phyloP scores from a whole-genome alignment of 768 basidiomycete species.

The Lentinula aciculospora region DNA sequence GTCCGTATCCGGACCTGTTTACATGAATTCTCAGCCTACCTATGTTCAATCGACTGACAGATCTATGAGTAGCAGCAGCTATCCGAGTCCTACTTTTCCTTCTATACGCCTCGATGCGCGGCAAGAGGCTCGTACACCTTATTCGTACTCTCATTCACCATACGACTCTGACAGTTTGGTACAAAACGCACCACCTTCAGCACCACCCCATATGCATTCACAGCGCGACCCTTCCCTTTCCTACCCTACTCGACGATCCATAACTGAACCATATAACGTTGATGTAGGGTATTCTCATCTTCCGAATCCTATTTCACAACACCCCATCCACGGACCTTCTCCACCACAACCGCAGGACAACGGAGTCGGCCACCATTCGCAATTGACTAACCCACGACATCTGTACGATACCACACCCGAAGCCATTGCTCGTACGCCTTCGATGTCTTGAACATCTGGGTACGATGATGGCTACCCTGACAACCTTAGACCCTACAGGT shows the following conservation, averaged over 20 bases:
- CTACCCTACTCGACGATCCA: conserved; percentile 52
- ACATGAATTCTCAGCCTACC: conserved; percentile 28
- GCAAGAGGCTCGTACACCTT: conserved; percentile 44
- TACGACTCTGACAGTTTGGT: conserved; percentile 39
- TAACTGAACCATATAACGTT: conserved; percentile 48
- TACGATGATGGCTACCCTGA: conserved; percentile 2
- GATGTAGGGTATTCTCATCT: conserved; percentile 45
- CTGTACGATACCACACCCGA: conserved; percentile 28
- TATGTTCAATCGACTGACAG: conserved; percentile 50
- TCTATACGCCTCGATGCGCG: conserved; percentile 38
- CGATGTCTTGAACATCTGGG: conserved; percentile 32
- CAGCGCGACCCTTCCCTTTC: conserved; percentile 39
- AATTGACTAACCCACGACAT: conserved; percentile 27
- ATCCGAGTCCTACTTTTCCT: conserved; percentile 41
- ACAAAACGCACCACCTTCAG: conserved; percentile 35
- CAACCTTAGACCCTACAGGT: neutral
- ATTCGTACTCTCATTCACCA: conserved; percentile 45
- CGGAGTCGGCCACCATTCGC: conserved; percentile 22
- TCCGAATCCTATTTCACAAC: conserved; percentile 36
- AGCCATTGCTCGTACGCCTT: conserved; percentile 33
- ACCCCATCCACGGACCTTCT: conserved; percentile 36
- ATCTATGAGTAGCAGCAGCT: conserved; percentile 34
- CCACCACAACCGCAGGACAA: conserved; percentile 32
- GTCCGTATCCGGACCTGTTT: conserved; percentile 34
- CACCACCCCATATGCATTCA: conserved; percentile 28